Evolutionary conservation across 768 basidiomycete species (phyloP).

Genomic region (Paxillus rubicundulus): DNA sequence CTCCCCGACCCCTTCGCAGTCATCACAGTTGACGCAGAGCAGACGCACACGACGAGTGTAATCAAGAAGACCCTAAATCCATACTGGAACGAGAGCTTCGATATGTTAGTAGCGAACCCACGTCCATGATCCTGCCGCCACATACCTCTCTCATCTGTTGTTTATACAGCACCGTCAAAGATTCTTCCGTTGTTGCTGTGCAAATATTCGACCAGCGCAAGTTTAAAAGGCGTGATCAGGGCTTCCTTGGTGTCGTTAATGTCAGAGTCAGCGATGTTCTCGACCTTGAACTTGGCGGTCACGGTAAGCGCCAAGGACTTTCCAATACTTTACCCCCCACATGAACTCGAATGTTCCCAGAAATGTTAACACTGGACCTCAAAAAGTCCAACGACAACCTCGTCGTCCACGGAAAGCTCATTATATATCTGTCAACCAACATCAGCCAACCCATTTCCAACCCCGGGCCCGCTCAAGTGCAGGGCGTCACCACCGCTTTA

Average conservation of each 20-base stretch:
- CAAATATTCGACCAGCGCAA: constrained; percentile 99
- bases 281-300: constrained; percentile 88
- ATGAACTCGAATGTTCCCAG: constrained; percentile 37
- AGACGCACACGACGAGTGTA: constrained; percentile 94
- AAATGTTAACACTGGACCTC: constrained; percentile 94
- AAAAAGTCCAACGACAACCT: constrained; percentile 99
- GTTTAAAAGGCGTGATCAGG: constrained; percentile 97
- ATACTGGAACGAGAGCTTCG: constrained; percentile 98
- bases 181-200: constrained; percentile 95
- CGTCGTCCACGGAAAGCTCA: constrained; percentile 96
- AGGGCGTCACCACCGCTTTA: constrained; percentile 56
- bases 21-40: constrained; percentile 96
- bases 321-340: neutral
- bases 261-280: constrained; percentile 86
- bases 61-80: constrained; percentile 95
- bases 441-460: constrained; percentile 80
- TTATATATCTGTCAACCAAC: constrained; percentile 94
- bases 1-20: constrained; percentile 98
- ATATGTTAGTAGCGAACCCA: constrained; percentile 62
- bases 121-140: neutral
- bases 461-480: constrained; percentile 72
- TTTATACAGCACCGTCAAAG: constrained; percentile 78
- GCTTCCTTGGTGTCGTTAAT: constrained; percentile 97
- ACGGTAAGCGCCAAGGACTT: constrained; percentile 61
- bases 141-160: constrained; percentile 6